A percentile compares a stretch with the other conserved stretches of the same genome.
Evolutionary conservation across 257 asterid genomes (phyloP).

Genomic region (Ilex aquifolium): DNA sequence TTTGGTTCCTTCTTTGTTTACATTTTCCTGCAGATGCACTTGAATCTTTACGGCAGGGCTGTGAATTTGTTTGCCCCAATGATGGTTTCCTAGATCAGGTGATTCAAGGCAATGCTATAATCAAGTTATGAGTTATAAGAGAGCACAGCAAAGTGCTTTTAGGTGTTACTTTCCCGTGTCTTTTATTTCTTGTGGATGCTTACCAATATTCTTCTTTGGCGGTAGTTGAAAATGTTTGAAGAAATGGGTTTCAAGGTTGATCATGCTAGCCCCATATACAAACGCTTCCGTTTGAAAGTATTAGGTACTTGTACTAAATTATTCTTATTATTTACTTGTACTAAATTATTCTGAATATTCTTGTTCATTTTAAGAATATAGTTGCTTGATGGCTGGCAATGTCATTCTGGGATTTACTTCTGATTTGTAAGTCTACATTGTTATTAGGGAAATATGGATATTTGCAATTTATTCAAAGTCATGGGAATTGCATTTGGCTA

Average conservation of each 20-base stretch:
- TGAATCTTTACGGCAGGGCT: conserved; percentile 72
- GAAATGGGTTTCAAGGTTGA: conserved; percentile 89
- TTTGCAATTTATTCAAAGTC: too few species aligned
- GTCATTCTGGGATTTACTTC: too few species aligned
- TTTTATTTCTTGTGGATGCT: conserved; percentile 5
- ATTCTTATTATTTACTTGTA: conserved; percentile 5
- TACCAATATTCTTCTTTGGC: conserved; percentile 6
- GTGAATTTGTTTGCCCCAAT: conserved; percentile 78
- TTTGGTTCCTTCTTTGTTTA: conserved; percentile 2
- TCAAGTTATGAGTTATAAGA: background rate
- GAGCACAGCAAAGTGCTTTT: conserved; percentile 7
- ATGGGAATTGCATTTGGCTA: too few species aligned
- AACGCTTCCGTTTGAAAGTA: conserved; percentile 75
- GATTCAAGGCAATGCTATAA: conserved; percentile 13
- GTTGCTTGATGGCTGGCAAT: background rate
- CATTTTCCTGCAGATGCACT: conserved; percentile 57
- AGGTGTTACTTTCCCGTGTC: conserved; percentile 9
- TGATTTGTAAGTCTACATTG: too few species aligned
- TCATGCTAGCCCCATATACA: conserved; percentile 68
- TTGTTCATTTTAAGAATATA: background rate
- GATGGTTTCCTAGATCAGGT: conserved; percentile 99
- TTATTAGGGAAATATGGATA: too few species aligned
- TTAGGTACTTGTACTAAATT: conserved; percentile 45
- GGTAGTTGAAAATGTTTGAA: conserved; percentile 89
- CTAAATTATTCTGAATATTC: conserved; percentile 4